A percentile compares a stretch with the other conserved stretches of the same genome.
Evolutionary conservation across 257 asterid species (phyloP).

Genomic region (Fraxinus pennsylvanica): DNA sequence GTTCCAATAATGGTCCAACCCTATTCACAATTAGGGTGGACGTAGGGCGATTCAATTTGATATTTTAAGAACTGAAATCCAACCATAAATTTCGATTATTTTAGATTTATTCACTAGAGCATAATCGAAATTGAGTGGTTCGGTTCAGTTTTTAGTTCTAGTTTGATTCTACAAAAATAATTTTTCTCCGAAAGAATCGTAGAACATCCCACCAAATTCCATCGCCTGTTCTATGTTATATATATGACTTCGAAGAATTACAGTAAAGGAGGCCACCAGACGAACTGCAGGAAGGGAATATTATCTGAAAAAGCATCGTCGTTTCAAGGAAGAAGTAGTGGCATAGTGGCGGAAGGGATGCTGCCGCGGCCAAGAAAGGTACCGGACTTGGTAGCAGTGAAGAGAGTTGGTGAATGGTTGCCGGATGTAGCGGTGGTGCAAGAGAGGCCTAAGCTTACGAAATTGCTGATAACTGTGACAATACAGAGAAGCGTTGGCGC

Average conservation of each 20-base stretch:
- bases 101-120: no score
- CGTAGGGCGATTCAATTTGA: no score
- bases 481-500: constrained; percentile 83
- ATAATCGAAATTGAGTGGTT: no score
- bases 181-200: no score
- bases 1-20: no score
- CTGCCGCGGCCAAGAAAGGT: constrained; percentile 45
- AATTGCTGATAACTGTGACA: constrained; percentile 71
- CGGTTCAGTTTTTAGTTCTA: no score
- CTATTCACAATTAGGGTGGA: no score
- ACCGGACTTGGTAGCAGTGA: constrained; percentile 33
- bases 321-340: constrained; percentile 36
- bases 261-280: constrained; percentile 30
- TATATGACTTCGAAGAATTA: constrained; percentile 25
- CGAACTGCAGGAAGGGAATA: constrained; percentile 37
- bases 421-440: neutral
- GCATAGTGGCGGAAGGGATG: neutral
- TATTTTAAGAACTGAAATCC: no score
- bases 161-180: no score
- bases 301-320: constrained; percentile 41
- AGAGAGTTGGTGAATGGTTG: neutral
- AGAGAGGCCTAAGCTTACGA: constrained; percentile 49
- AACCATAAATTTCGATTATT: no score
- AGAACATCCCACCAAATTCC: no score
- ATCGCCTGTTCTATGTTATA: no score